These are phyloP conservation scores for Syncephalastrum contaminatum DNA, from an alignment of 371 early-diverging fungal genomes.

Conservation along the genomic window DNA sequence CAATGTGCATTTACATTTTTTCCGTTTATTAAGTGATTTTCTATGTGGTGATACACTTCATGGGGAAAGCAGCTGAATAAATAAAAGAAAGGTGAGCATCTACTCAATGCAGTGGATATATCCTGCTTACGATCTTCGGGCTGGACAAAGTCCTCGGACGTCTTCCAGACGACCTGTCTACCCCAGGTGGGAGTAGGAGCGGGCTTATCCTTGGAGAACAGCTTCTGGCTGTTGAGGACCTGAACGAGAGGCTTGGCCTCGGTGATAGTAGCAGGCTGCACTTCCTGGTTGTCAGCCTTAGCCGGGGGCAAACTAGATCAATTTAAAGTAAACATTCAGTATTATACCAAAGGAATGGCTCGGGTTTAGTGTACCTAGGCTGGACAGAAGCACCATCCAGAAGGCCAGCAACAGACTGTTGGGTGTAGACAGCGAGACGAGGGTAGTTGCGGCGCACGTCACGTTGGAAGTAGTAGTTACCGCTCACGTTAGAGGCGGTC, in stretches of 20 bases:
- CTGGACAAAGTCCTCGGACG: constrained; percentile 41
- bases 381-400: constrained; percentile 51
- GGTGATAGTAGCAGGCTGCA: constrained; percentile 18
- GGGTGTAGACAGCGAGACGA: constrained; percentile 79
- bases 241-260: constrained; percentile 43
- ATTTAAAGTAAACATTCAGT: neutral
- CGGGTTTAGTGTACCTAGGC: constrained; percentile 31
- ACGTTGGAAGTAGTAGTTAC: constrained; percentile 89
- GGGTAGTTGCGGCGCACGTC: constrained; percentile 92
- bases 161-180: constrained; percentile 37
- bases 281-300: constrained; percentile 19
- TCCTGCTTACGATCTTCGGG: constrained; percentile 45
- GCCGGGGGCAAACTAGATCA: constrained; percentile 29
- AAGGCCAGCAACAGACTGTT: constrained; percentile 71
- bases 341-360: no score
- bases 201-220: constrained; percentile 32
- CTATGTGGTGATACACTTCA: constrained; percentile 28
- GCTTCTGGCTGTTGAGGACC: constrained; percentile 34
- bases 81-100: neutral
- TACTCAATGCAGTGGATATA: neutral
- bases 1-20: neutral
- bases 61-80: constrained; percentile 38
- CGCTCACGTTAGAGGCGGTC: constrained; percentile 62
- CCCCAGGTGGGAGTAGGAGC: constrained; percentile 49
- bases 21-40: constrained; percentile 3